Conservation (phyloP, 2,329 filamentous ascomycete species). For the Fonsecaea nubica region DNA sequence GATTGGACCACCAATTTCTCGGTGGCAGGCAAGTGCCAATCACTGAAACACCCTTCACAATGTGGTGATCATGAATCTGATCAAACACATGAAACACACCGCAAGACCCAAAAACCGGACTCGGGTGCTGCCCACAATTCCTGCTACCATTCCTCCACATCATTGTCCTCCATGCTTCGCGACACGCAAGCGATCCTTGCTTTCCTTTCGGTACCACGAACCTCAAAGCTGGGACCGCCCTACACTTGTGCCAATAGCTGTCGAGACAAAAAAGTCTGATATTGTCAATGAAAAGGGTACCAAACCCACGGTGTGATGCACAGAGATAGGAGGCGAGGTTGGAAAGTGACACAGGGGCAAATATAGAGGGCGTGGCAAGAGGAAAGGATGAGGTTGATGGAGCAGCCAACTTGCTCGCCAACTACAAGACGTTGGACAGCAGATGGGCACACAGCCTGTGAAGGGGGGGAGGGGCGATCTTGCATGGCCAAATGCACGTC, state of each 20-base stretch:
- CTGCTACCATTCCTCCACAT: not conserved
- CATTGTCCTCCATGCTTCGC: conserved; percentile 10
- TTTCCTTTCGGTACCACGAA: conserved; percentile 6
- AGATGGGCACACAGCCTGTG: conserved; percentile 2
- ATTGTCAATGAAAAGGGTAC: not conserved
- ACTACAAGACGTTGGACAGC: conserved; percentile 5
- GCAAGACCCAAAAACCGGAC: not conserved
- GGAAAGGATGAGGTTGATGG: not conserved
- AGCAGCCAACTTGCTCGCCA: not conserved
- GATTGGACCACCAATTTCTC: not conserved
- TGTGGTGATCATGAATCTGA: not conserved
- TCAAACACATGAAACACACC: conserved; percentile 13
- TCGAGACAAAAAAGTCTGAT: not conserved
- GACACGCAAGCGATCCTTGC: not conserved
- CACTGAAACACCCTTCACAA: conserved; percentile 12
- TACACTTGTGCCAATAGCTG: not conserved
- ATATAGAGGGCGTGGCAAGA: not conserved
- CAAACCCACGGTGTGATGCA: not conserved
- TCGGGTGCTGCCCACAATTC: not conserved
- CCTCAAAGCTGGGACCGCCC: conserved; percentile 11
- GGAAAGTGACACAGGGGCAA: conserved; percentile 1
- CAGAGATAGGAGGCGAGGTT: conserved; percentile 3
- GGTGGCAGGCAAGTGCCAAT: conserved; percentile 6
- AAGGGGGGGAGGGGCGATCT: not conserved
- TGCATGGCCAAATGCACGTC: conserved; percentile 19